A percentile compares a stretch with the other conserved stretches of the same genome.
phyloP scores from a whole-genome alignment of 2,329 filamentous ascomycete species.

The Nemania serpens region DNA sequence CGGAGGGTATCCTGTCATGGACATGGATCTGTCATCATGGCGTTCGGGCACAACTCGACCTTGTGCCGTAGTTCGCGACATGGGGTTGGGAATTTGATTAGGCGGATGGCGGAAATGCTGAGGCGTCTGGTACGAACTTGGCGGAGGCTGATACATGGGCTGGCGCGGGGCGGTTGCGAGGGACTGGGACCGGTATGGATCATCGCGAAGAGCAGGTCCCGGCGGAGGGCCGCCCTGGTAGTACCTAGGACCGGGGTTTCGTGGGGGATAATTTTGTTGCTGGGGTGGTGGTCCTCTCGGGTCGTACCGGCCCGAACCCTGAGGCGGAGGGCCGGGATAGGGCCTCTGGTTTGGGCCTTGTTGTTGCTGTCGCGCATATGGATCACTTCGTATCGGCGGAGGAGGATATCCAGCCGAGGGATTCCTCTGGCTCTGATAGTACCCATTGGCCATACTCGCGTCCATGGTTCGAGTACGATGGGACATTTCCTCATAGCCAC shows the following conservation, averaged over 20 bases:
- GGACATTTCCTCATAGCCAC: constrained; percentile 46
- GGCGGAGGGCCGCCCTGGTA: constrained; percentile 64
- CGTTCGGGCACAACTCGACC: constrained; percentile 90
- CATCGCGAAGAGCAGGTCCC: constrained; percentile 76
- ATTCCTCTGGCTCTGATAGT: constrained; percentile 59
- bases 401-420: constrained; percentile 53
- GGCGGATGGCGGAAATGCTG: constrained; percentile 80
- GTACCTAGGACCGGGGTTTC: constrained; percentile 60
- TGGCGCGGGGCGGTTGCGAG: constrained; percentile 78
- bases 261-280: constrained; percentile 51
- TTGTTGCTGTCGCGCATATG: constrained; percentile 50
- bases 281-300: constrained; percentile 56
- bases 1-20: constrained; percentile 81
- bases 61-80: constrained; percentile 84
- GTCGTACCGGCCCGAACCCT: constrained; percentile 63
- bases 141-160: constrained; percentile 69
- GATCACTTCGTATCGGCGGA: constrained; percentile 41
- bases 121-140: constrained; percentile 65
- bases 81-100: constrained; percentile 66
- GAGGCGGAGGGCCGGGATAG: constrained; percentile 68
- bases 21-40: constrained; percentile 93
- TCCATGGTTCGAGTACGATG: constrained; percentile 50
- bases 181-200: constrained; percentile 90
- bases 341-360: constrained; percentile 62
- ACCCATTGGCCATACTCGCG: constrained; percentile 53